Conservation (phyloP, 2,329 filamentous ascomycete genomes). For the Cladosporium sp. region DNA sequence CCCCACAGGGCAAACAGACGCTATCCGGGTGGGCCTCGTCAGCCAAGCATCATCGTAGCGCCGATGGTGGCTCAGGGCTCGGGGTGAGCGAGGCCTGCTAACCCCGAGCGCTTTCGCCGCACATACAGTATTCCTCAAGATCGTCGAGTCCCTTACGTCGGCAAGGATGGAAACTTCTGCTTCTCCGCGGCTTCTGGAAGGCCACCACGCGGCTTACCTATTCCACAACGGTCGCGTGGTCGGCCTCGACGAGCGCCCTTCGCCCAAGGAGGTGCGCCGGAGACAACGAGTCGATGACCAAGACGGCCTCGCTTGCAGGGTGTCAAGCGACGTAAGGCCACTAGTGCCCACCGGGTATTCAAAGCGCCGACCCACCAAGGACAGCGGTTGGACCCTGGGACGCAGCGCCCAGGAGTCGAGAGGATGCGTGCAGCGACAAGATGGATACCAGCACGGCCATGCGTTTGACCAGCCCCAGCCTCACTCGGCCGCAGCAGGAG, state of each 20-base stretch:
- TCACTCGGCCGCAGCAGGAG: too few species aligned
- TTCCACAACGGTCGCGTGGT: too few species aligned
- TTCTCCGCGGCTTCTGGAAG: not conserved
- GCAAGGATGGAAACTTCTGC: not conserved
- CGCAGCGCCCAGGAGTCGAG: not conserved
- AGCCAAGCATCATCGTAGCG: constrained; percentile 3
- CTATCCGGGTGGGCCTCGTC: not conserved
- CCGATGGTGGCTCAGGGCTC: not conserved
- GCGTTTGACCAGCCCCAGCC: too few species aligned
- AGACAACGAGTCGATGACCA: not conserved
- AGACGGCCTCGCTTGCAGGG: not conserved
- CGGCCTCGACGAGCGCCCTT: too few species aligned
- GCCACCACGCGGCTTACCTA: not conserved
- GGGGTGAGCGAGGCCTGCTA: not conserved
- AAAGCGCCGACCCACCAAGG: not conserved
- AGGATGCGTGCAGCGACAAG: too few species aligned
- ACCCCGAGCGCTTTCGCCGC: not conserved
- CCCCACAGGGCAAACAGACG: too few species aligned
- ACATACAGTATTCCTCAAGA: not conserved
- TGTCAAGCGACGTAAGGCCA: not conserved
- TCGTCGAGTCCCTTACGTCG: not conserved
- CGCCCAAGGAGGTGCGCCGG: too few species aligned
- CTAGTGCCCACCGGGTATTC: not conserved
- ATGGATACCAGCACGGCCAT: too few species aligned
- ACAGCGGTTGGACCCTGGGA: not conserved